Conservation (phyloP, 805 yeast species). For the Zygosaccharomyces pseudorouxii region DNA sequence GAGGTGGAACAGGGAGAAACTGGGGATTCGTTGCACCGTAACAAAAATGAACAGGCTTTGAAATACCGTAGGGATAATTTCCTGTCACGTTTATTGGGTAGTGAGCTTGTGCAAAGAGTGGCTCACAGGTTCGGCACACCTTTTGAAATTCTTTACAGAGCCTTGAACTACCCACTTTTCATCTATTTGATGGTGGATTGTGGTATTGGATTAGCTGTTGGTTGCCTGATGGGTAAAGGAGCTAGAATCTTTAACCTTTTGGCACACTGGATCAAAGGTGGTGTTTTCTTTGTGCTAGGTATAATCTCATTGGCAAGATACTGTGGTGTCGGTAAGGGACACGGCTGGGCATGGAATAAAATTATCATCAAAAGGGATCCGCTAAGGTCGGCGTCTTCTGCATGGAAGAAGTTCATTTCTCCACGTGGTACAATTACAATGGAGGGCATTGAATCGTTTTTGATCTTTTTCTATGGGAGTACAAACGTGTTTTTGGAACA, state of each 20-base stretch:
- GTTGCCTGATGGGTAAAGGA: conserved; percentile 65
- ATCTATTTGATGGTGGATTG: conserved; percentile 54
- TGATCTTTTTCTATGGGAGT: conserved; percentile 82
- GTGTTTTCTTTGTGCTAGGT: conserved; percentile 76
- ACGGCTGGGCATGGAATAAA: conserved; percentile 92
- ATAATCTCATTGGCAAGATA: conserved; percentile 77
- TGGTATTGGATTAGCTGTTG: conserved; percentile 54
- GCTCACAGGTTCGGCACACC: conserved; percentile 24
- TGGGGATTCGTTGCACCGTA: conserved; percentile 10
- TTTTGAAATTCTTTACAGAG: conserved; percentile 40
- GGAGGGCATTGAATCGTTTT: conserved; percentile 77
- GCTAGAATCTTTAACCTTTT: conserved; percentile 66
- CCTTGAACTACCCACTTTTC: conserved; percentile 62
- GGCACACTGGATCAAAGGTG: conserved; percentile 96
- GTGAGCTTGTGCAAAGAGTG: conserved; percentile 21
- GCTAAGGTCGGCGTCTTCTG: not conserved
- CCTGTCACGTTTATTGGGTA: conserved; percentile 36
- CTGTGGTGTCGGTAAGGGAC: conserved; percentile 68
- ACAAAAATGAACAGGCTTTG: conserved; percentile 14
- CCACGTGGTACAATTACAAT: conserved; percentile 57
- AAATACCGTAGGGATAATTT: conserved; percentile 32
- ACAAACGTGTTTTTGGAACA: conserved; percentile 92
- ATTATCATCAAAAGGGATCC: conserved; percentile 29
- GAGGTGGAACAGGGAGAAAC: conserved; percentile 5
- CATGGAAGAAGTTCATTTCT: conserved; percentile 12